Evolutionary conservation across 305 asterid genomes (phyloP), one percentile per base, ranked within the genome.

Genomic region (Fraxinus angustifolia): DNA sequence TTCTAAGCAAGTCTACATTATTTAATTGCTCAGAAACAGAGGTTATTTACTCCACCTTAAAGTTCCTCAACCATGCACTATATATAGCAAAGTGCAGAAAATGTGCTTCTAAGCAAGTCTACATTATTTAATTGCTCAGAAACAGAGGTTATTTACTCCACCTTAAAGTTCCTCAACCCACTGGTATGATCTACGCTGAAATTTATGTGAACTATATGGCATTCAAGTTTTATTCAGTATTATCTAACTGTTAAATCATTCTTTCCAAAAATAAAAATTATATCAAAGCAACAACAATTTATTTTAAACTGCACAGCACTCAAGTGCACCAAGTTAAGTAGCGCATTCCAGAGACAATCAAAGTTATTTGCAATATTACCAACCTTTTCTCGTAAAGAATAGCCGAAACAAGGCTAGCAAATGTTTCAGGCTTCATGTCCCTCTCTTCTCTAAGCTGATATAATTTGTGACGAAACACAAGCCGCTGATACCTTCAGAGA

Each of bases 351-450:
- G 23, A 53, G 62, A n/a, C 19, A 53, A n/a, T 7, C 70, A 19
- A 4, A 60, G 70, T 6, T 19, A 53, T 53, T n/a, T n/a, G 10
- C 70, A 7, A 6, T 65, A 14, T 70, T 12, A 84, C 91, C 6
- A 34, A 93, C 99, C 99, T 96, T 83, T 94, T 94, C 90, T 96
- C 98, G 58, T 94, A 96, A 50, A 91, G 96, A 83, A 94, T 77
- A 17, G 98, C 98, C 79, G 99, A 94, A 28, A 95, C 98, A 30
- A 95, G 97, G 89, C 97, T 95, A n/a, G 98, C 93, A 90, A 95
- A 95, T 68, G 98, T 95, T 83, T 94, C 99, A 58, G 98, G 99
- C 91, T 92, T 95, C 98, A 95, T 94, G 80, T 96, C 89, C 87
- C 98, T 92, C 90, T 96, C 99, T 89, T 96, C 99, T 81, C 99